Evolutionary conservation across 2,329 filamentous ascomycete species (phyloP).

Genomic region (Leptographium procerum): DNA sequence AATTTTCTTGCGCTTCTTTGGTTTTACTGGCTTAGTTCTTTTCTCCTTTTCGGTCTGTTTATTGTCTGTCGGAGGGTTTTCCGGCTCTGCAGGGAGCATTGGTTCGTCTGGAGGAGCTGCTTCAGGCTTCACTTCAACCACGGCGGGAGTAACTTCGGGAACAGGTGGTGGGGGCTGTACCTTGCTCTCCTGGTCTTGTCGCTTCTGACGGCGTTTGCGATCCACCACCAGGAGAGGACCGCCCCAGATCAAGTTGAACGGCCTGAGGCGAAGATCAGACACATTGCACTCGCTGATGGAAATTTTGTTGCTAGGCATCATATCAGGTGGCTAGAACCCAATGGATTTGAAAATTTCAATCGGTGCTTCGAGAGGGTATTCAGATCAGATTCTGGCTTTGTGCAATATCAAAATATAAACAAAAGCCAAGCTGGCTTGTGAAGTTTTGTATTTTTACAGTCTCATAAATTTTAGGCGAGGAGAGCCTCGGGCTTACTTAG

Average conservation of each 20-base stretch:
- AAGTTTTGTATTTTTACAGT: background rate
- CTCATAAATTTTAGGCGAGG: background rate
- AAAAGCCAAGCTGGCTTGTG: background rate
- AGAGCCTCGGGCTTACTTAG: background rate
- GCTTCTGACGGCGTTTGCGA: background rate
- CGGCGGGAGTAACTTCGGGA: background rate
- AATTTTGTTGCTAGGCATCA: background rate
- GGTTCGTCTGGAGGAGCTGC: background rate
- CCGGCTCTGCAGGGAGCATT: background rate
- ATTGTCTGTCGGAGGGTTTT: background rate
- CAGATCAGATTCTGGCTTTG: too few species aligned
- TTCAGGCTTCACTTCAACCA: background rate
- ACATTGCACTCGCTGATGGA: background rate
- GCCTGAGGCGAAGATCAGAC: background rate
- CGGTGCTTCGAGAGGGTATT: too few species aligned
- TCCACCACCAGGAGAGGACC: constrained; percentile 1
- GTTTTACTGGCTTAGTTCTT: background rate
- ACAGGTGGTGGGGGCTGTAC: background rate
- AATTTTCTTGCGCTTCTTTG: background rate
- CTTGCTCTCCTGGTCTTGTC: background rate
- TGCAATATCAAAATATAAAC: background rate
- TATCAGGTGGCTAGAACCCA: background rate
- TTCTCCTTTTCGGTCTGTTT: background rate
- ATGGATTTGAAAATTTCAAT: background rate
- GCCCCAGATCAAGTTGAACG: constrained; percentile 5